These are phyloP conservation scores for Allomyces macrogynus DNA, from an alignment of 192 early-diverging fungal species.

Conservation along the genomic window DNA sequence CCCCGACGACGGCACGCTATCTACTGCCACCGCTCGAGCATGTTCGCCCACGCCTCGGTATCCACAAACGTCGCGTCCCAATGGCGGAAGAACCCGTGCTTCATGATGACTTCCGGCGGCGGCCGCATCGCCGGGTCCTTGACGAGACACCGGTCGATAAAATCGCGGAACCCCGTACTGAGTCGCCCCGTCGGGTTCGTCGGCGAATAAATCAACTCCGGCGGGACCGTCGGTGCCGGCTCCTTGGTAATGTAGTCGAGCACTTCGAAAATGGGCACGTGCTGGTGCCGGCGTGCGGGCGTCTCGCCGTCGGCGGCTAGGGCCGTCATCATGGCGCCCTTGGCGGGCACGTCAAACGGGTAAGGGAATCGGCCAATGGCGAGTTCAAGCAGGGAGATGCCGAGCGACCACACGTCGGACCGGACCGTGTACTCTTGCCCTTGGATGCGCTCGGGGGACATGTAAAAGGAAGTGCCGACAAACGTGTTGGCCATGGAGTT, in stretches of 20 bases:
- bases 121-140: conserved; percentile 39
- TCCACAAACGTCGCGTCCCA: background rate
- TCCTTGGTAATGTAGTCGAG: conserved; percentile 82
- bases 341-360: conserved; percentile 25
- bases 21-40: background rate
- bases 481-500: conserved; percentile 69
- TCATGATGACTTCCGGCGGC: conserved; percentile 23
- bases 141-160: conserved; percentile 42
- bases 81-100: background rate
- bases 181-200: conserved; percentile 30
- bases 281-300: conserved; percentile 13
- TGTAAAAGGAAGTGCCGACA: conserved; percentile 66
- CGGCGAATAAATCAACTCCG: background rate
- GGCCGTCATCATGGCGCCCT: background rate
- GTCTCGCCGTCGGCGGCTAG: background rate
- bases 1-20: too few relatives aligned
- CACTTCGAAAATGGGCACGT: conserved; percentile 72
- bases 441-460: conserved; percentile 66
- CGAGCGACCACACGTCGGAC: conserved; percentile 65
- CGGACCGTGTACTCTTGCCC: conserved; percentile 58
- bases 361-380: conserved; percentile 53
- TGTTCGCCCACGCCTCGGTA: background rate
- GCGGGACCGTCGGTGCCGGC: conserved; percentile 56
- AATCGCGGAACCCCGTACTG: conserved; percentile 50
- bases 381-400: conserved; percentile 63